Conservation (phyloP, 345 rosid genomes). For the Adansonia digitata region DNA sequence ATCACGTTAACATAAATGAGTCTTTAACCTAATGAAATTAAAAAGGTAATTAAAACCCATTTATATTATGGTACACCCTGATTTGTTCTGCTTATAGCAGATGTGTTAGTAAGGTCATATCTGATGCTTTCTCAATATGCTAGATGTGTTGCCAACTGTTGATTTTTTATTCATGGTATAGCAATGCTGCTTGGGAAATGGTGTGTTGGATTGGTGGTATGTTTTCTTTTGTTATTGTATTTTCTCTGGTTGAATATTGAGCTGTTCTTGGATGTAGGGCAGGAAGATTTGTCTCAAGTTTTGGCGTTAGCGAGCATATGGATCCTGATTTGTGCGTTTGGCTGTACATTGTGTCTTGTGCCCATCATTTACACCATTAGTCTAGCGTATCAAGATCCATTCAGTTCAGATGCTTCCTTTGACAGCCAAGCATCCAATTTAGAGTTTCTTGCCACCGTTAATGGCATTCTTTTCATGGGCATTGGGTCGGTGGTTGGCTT, state of each 20-base stretch:
- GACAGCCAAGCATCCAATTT: slow-evolving; percentile 40
- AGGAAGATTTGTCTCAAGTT: slow-evolving; percentile 92
- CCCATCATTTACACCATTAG: slow-evolving; percentile 55
- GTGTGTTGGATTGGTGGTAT: not conserved
- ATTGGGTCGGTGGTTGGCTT: slow-evolving; percentile 66
- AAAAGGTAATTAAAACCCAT: not conserved
- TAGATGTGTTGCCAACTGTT: not conserved
- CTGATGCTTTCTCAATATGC: not conserved
- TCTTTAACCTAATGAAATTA: not conserved
- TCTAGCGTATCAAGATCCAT: slow-evolving; percentile 54
- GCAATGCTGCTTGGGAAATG: slow-evolving; percentile 6
- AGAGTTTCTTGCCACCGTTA: slow-evolving; percentile 44
- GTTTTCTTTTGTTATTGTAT: slow-evolving; percentile 8
- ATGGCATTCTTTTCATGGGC: slow-evolving; percentile 57
- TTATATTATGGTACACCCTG: not conserved
- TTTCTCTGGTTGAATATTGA: slow-evolving; percentile 46
- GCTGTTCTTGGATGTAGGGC: slow-evolving; percentile 83
- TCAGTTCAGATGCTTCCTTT: slow-evolving; percentile 32
- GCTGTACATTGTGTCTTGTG: slow-evolving; percentile 48
- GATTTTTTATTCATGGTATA: not conserved
- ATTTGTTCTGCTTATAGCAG: not conserved
- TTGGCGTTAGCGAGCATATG: slow-evolving; percentile 79
- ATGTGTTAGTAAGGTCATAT: not conserved
- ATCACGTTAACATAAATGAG: not conserved
- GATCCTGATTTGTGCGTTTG: slow-evolving; percentile 69